These are phyloP conservation scores for Primulina eburnea DNA, from an alignment of 257 asterid genomes.

Conservation along the genomic window DNA sequence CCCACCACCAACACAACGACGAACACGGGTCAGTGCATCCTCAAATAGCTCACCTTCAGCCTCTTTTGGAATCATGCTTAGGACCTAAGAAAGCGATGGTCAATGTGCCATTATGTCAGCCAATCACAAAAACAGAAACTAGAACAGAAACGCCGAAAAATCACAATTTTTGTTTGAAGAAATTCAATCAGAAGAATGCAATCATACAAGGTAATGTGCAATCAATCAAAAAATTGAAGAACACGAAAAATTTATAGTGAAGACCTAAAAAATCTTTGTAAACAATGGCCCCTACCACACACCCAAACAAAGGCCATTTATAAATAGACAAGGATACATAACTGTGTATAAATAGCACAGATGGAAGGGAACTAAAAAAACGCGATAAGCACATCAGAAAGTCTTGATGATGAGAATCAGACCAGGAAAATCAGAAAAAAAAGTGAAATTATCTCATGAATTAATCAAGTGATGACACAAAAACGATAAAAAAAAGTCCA, in stretches of 20 bases:
- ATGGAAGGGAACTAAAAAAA: background rate
- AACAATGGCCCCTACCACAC: background rate
- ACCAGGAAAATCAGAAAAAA: background rate
- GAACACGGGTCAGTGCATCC: slow-evolving; percentile 86
- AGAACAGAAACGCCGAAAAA: slow-evolving; percentile 21
- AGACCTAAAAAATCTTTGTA: background rate
- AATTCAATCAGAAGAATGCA: slow-evolving; percentile 23
- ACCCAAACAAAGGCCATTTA: background rate
- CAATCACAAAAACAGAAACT: slow-evolving; percentile 18
- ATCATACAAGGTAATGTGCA: slow-evolving; percentile 20
- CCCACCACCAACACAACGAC: slow-evolving; percentile 85
- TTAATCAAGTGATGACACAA: slow-evolving; percentile 2
- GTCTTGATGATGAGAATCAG: background rate
- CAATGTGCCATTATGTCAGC: slow-evolving; percentile 10
- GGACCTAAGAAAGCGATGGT: slow-evolving; percentile 46
- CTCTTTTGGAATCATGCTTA: slow-evolving; percentile 79
- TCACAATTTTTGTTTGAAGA: slow-evolving; percentile 20
- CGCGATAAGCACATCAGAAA: background rate
- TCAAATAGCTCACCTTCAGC: slow-evolving; percentile 86
- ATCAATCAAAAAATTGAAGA: slow-evolving; percentile 11
- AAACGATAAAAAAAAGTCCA: background rate
- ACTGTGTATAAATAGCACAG: background rate
- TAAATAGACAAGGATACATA: background rate
- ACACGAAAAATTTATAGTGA: background rate
- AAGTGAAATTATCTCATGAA: background rate